A percentile compares a stretch with the other conserved stretches of the same genome.
These are phyloP conservation scores for Capsicum baccatum DNA, from an alignment of 257 asterid genomes.

Conservation along the genomic window DNA sequence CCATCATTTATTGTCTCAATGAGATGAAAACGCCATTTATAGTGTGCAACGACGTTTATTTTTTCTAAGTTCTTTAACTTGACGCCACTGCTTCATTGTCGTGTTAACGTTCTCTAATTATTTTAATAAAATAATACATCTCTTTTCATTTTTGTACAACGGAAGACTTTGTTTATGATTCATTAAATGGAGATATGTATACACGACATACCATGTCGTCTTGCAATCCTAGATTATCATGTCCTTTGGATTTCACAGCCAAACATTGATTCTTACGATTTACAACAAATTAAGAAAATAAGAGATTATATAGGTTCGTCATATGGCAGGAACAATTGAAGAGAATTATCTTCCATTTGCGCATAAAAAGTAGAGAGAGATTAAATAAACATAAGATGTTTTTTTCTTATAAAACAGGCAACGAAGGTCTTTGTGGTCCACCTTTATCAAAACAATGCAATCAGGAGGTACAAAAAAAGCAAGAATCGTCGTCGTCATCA, in stretches of 20 bases:
- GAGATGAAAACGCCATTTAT: background rate
- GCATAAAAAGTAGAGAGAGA: background rate
- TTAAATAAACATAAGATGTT: background rate
- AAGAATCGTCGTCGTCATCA: slow-evolving; percentile 35
- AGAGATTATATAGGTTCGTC: background rate
- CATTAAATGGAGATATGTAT: background rate
- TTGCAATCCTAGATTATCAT: background rate
- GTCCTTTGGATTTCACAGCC: background rate
- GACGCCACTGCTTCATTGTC: background rate
- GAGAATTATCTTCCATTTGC: background rate
- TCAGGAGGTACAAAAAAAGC: slow-evolving; percentile 38
- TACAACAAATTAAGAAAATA: background rate
- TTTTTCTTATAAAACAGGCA: slow-evolving; percentile 48
- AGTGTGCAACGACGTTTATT: background rate
- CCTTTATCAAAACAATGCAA: slow-evolving; percentile 62
- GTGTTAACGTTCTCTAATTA: background rate
- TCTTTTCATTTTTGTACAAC: background rate
- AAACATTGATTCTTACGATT: background rate
- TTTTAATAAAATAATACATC: too few species aligned
- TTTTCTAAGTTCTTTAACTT: background rate
- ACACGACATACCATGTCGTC: background rate
- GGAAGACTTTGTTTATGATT: background rate
- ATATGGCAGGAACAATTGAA: background rate
- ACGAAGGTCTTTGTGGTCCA: slow-evolving; percentile 65
- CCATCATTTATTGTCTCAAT: background rate